Base-by-base conservation (phyloP, 768 basidiomycete genomes). In the Naganishia kalamii region DNA sequence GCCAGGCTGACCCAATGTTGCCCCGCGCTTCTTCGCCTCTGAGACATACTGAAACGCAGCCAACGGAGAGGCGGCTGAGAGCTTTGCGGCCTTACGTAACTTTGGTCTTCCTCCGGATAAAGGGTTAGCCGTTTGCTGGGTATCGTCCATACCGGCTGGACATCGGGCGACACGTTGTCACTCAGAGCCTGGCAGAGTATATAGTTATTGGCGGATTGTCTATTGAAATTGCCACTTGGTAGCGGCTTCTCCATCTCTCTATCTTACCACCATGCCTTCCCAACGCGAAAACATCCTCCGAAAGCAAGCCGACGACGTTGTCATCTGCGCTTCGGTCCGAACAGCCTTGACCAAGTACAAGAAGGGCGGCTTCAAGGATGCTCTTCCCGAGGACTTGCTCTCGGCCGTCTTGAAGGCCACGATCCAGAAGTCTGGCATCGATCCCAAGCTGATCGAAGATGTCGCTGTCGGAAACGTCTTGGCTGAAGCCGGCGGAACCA, bases 341-440 rank as follows among this genome's bases (percentile, higher is more conserved):
- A 70, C 69, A 17, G 60, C 69, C 49, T 44, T 70, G 41, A 70
- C 69, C 30, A 47, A 48, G 15, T 63, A n/a, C 62, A 86, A 82
- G 74, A 92, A 91, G 74, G 92, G 92, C 62, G 89, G 87, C 15
- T 92, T 92, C 84, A 91, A 91, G 79, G 89, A 93, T 79, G 92
- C 89, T 37, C 83, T 85, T 59, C 88, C 89, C 5, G 90, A 92
- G 66, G 85, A 89, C 68, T 82, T 90, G 71, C 84, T 93, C 63
- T 85, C 88, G 2, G 86, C 84, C 59, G 85, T 89, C 69, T 83
- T 92, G 57, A 84, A 84, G 61, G 88, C 87, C 47, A 87, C n/a
- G 88, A 88, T 79, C 81, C 81, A 25, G 84, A 81, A 67, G 84
- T 83, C 54, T 80, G 82, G 68, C 15, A 83, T 93, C 63, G 86